Evolutionary conservation across 2,329 filamentous ascomycete species (phyloP), one percentile per base, ranked within the genome.

Genomic region (Neophaeococcomyces mojaviensis): DNA sequence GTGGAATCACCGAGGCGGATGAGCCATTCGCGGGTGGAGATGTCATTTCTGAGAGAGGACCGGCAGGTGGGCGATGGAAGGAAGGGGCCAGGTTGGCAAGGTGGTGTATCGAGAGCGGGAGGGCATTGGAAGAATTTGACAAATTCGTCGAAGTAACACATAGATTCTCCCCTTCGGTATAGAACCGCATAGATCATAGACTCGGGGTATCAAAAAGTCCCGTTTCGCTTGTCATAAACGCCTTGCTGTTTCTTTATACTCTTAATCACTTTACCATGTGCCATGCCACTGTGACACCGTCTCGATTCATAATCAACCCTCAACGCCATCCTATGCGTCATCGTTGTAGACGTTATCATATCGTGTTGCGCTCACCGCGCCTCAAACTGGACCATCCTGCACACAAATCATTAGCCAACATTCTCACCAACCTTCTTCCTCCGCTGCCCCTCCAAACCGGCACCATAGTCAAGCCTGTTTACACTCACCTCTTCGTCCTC

Each of bases 301-400:
- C 24, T 5, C 10, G 10, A 28, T 28, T 10, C 10, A 6, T 5
- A 28, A 28, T 6, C 10, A 6, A 6, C 5, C 10, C 10, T 10
- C 5, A 28, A 28, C 24, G 24, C 24, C 24, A 28, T 28, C 24
- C 10, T 28, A 28, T 10, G 10, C 24, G 5, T 28, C 24, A 28
- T 28, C 24, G 24, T 10, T 28, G n/a, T 10, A 28, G 5, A 24
- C 26, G 18, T 13, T 24, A 26, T 28, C 37, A 28, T 4, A 26
- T 15, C 8, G 10, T 16, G n/a, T 16, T 31, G 7, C 9, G 24
- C 7, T 75, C 68, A 97, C 69, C 90, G 80, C 42, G 92, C 92
- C 74, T 98, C 89, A 61, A 98, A 97, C 70, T 98, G 92, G 42
- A 97, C 89, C 89, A 97, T 96, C 62, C 90, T 94, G 58, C 20